Evolutionary conservation across 1,139 yeast genomes (phyloP), one percentile per base, ranked within the genome.

Genomic region (Zygosaccharomyces sapae): DNA sequence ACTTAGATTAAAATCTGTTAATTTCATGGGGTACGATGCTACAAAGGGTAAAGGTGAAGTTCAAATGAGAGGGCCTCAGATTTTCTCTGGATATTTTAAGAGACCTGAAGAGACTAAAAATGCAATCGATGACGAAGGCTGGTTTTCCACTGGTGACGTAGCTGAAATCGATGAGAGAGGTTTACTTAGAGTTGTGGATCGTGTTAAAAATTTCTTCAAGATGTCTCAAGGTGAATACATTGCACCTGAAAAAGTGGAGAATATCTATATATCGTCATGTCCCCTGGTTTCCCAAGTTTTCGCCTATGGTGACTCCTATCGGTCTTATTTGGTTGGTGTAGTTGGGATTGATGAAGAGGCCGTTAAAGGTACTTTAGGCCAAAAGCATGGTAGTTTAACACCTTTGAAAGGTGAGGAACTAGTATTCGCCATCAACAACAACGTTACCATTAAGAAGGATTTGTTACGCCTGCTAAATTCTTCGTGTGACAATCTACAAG

Each of bases 151-250:
- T 13, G 94, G 94, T 44, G 94, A 85, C 66, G 78, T 85, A 55
- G 90, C 84, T 10, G 68, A 66, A 52, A 69, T 85, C 51, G 79
- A 75, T 45, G 58, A 59, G 6, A 69, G 70, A 33, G 87, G 87
- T 19, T 73, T 86, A 50, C 62, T 85, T 20, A 70, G 61, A 53
- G 81, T 85, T 47, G 75, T 85, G 56, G 94, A 85, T 62, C 74
- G 94, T 52, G 89, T 84, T 40, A 85, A 85, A 71, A 85, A 85
- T 66, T 84, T 85, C 69, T 85, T 84, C 74, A 85, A 85, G 66
- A 73, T 85, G 57, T 77, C 90, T 1, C 94, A 85, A 66, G 94
- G 94, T 50, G 94, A 85, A 65, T 85, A 85, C 64, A 79, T 85
- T 46, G 83, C 89, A 2, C 90, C 92, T 2, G 94, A 85, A 62